Percentiles rank a stretch among this genome's conserved stretches.
phyloP scores from a whole-genome alignment of 75 land plant genomes.

The Cunninghamia lanceolata region DNA sequence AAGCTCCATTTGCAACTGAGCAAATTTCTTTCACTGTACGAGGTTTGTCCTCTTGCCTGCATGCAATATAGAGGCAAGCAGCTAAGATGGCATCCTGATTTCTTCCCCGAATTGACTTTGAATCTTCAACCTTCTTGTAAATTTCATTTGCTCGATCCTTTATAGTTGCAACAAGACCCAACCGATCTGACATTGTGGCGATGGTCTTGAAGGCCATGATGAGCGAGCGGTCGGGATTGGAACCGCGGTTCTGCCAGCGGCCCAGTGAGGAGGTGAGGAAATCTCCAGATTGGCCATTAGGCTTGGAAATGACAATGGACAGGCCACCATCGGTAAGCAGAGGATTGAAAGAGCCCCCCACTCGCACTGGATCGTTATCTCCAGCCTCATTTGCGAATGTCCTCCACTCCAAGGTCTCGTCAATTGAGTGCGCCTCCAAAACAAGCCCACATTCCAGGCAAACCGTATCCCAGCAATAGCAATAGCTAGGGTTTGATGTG shows the following conservation, averaged over 20 bases:
- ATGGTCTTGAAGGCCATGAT: too few relatives aligned
- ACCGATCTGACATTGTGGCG: slow-evolving; percentile 50
- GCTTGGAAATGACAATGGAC: slow-evolving; percentile 34
- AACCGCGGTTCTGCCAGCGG: slow-evolving; percentile 33
- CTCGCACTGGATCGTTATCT: slow-evolving; percentile 31
- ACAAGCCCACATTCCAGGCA: slow-evolving; percentile 93
- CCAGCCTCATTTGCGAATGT: slow-evolving; percentile 31
- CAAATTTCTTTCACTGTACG: slow-evolving; percentile 76
- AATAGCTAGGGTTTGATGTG: too few relatives aligned
- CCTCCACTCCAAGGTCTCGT: slow-evolving; percentile 97
- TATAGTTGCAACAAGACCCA: slow-evolving; percentile 88
- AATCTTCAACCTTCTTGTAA: slow-evolving; percentile 91
- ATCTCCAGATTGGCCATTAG: slow-evolving; percentile 29
- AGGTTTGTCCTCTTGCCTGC: slow-evolving; percentile 88
- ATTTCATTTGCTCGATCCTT: slow-evolving; percentile 96
- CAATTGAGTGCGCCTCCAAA: slow-evolving; percentile 85
- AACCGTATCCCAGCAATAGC: slow-evolving; percentile 87
- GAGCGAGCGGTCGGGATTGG: slow-evolving; percentile 39
- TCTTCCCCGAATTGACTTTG: slow-evolving; percentile 82
- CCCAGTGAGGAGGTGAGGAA: slow-evolving; percentile 31
- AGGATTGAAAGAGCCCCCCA: too few relatives aligned
- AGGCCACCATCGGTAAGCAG: slow-evolving; percentile 46
- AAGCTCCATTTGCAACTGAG: slow-evolving; percentile 24
- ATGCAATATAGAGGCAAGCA: too few relatives aligned
- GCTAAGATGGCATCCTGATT: slow-evolving; percentile 95